Percentiles rank a stretch among this genome's conserved stretches.
These are phyloP conservation scores for Komagataea norvegica DNA, from an alignment of 1,139 yeast genomes.

Conservation along the genomic window DNA sequence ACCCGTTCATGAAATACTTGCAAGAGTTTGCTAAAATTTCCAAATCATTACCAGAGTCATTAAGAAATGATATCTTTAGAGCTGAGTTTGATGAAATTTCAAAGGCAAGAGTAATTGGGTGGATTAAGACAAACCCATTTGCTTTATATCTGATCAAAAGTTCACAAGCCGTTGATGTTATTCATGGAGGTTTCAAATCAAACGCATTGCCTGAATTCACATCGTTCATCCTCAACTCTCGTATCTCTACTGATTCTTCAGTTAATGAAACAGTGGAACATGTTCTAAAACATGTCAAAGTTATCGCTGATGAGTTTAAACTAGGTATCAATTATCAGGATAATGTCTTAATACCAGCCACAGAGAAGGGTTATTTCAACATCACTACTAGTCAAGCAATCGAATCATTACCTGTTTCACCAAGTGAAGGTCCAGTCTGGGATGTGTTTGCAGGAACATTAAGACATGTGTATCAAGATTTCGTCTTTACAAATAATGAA, in stretches of 20 bases:
- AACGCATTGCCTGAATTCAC: conserved; percentile 54
- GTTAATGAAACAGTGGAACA: conserved; percentile 24
- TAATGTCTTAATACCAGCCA: conserved; percentile 29
- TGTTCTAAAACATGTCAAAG: conserved; percentile 31
- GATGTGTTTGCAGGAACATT: conserved; percentile 49
- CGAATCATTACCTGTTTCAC: conserved; percentile 55
- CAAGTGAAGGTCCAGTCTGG: conserved; percentile 45
- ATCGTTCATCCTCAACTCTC: conserved; percentile 40
- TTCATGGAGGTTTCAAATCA: conserved; percentile 49
- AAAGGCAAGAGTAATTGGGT: conserved; percentile 35
- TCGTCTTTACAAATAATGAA: conserved; percentile 31
- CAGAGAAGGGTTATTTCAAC: conserved; percentile 43
- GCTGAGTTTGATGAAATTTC: conserved; percentile 38
- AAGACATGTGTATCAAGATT: conserved; percentile 42
- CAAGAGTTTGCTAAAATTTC: conserved; percentile 47
- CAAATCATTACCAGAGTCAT: conserved; percentile 9
- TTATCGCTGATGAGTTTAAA: conserved; percentile 39
- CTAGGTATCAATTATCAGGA: conserved; percentile 41
- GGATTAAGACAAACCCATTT: conserved; percentile 14
- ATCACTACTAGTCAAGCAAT: conserved; percentile 35
- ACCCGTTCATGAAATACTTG: conserved; percentile 43
- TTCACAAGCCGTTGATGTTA: conserved; percentile 50
- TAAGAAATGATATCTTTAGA: conserved; percentile 33
- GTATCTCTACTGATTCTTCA: conserved; percentile 42
- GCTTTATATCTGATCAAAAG: conserved; percentile 38